Evolutionary conservation across 352 stramenopile species (phyloP), one percentile per base, ranked within the genome.

Genomic region (Globisporangium spinosum): DNA sequence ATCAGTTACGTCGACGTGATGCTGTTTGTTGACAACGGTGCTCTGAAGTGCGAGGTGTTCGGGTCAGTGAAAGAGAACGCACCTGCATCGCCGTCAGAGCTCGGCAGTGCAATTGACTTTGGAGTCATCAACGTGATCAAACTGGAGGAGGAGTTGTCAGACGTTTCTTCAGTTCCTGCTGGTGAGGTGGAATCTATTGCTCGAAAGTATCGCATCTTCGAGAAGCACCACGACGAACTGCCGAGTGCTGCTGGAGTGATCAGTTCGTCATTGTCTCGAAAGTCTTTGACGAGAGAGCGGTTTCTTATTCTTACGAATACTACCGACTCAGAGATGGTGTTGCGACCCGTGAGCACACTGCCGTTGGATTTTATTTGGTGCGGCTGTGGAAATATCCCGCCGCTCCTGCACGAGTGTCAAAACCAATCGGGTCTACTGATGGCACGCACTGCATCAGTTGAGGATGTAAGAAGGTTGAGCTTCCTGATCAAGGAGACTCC

Each of bases 21-120:
- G 20, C 77, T 96, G 1, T 95, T 96, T 64, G 86, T 96, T 4
- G 85, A 96, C 75, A 91, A 78, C 68, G 82, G 83, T 23, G 74
- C 74, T 8, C 64, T 96, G 45, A 67, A 67, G 20, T 90, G 80
- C 62, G 64, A 82, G 53, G 55, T 87, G 23, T 51, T 70, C 3
- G 65, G 60, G 2, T 65, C 61, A 20, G 38, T 61, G 40, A 63
- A 32, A 54, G 22, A 32, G 6, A 35, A 25, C 0, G 45, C n/a
- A 23, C 2, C 29, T 25, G 5, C 49, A 15, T 8, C 43, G 32
- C n/a, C 43, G n/a, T 54, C 65, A 20, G 58, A 17, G 0, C 17
- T 51, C 35, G 43, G 53, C 6, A n/a, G 58, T 23, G 47, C 32
- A 29, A 62, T 93, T 34, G 70, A 92, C 62, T 72, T 95, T 49